A percentile compares a stretch with the other conserved stretches of the same genome.
These are phyloP conservation scores for Cryptosporidium xiaoi DNA, from an alignment of 169 alveolate species.

Conservation along the genomic window DNA sequence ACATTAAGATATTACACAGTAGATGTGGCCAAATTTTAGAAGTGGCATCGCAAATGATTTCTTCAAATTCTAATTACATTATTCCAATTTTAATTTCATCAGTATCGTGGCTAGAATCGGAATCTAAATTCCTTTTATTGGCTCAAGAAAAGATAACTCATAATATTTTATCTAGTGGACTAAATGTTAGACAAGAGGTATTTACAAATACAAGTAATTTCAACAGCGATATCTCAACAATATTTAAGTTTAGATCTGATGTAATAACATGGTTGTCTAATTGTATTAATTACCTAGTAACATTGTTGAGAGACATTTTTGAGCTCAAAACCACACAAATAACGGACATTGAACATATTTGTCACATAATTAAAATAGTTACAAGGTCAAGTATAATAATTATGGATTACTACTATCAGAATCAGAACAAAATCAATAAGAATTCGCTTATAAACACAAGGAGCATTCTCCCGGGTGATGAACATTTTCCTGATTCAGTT, in stretches of 20 bases:
- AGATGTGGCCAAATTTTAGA: slow-evolving; percentile 50
- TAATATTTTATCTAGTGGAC: background rate
- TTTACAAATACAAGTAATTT: background rate
- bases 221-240: background rate
- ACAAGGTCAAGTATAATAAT: slow-evolving; percentile 25
- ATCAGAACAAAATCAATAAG: background rate
- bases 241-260: slow-evolving; percentile 7
- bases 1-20: slow-evolving; percentile 31
- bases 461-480: slow-evolving; percentile 9
- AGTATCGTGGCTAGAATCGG: slow-evolving; percentile 51
- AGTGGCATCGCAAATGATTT: slow-evolving; percentile 32
- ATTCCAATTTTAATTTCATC: slow-evolving; percentile 29
- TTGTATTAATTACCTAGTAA: slow-evolving; percentile 23
- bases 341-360: background rate
- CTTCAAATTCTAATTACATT: background rate
- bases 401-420: background rate
- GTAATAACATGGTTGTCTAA: slow-evolving; percentile 32
- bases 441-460: background rate
- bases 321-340: background rate
- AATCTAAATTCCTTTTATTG: slow-evolving; percentile 7
- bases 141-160: background rate
- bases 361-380: background rate
- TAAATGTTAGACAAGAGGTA: background rate
- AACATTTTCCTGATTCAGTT: slow-evolving; percentile 24
- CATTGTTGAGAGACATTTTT: slow-evolving; percentile 30